These are phyloP conservation scores for Eragrostis curvula DNA, from an alignment of 176 grass and related monocot genomes.

Conservation along the genomic window DNA sequence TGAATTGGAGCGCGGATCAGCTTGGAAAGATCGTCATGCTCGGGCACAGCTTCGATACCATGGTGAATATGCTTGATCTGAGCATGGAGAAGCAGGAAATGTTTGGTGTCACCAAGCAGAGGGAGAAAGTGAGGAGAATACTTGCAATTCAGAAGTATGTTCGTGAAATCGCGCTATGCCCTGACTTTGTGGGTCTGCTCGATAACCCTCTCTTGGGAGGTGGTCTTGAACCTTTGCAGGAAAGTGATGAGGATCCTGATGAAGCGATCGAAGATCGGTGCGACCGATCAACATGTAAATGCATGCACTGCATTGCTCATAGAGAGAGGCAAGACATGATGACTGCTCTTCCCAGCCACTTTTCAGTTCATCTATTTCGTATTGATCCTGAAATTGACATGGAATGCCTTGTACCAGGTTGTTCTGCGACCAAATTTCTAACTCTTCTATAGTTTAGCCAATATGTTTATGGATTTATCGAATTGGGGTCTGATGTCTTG, in stretches of 20 bases:
- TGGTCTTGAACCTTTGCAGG: background rate
- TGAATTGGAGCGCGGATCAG: too few relatives aligned
- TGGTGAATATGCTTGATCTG: slow-evolving; percentile 24
- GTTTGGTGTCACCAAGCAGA: slow-evolving; percentile 34
- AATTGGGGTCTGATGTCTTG: background rate
- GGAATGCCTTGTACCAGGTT: slow-evolving; percentile 8
- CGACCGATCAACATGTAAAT: background rate
- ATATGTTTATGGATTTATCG: background rate
- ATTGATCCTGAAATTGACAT: slow-evolving; percentile 26
- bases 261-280: background rate
- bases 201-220: slow-evolving; percentile 8
- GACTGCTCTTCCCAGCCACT: background rate
- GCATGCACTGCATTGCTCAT: slow-evolving; percentile 14
- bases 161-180: slow-evolving; percentile 1
- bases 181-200: background rate
- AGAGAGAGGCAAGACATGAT: background rate
- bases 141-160: slow-evolving; percentile 17
- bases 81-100: slow-evolving; percentile 26
- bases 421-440: background rate
- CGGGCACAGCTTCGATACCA: background rate
- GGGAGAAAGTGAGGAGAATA: slow-evolving; percentile 14
- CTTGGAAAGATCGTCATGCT: too few relatives aligned
- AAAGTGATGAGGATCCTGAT: background rate
- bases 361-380: slow-evolving; percentile 15
- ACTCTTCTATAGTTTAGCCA: background rate